Evolutionary conservation across 208 protist genomes (phyloP), one percentile per base, ranked within the genome.

Genomic region (Leishmania major): DNA sequence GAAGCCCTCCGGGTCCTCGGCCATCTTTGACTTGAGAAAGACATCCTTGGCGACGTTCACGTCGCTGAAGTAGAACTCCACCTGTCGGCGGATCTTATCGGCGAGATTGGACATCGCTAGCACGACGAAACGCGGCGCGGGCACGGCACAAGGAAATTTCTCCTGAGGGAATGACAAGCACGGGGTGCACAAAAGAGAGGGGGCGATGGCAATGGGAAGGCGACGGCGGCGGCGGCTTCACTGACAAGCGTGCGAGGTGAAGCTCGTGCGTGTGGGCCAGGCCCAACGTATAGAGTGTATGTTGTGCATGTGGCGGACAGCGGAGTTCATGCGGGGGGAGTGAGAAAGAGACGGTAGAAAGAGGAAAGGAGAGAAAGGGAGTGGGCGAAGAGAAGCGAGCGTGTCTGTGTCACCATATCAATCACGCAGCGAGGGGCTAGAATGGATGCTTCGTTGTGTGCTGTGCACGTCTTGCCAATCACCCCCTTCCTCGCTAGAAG

Each of bases 21-120:
- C 91, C 90, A 98, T 96, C 86, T 97, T 96, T 17, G 87, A 89
- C 84, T 96, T 94, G 45, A 98, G 84, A 77, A 97, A 98, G 31
- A 96, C 89, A 90, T 98, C 95, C 82, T 95, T 94, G 28, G 90
- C 87, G 67, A 98, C 79, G 86, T 98, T 98, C n/a, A 96, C 93
- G 81, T 98, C 93, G 80, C 94, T 94, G 89, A 98, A 98, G 88
- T 98, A 98, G 87, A 97, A 98, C 88, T 97, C 93, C 76, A 98
- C 92, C 85, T 97, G 95, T 15, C 84, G 77, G 72, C 89, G 85
- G 66, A 98, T 87, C 84, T 93, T 91, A 19, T 81, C 78, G 40
- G 87, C 84, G 49, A 83, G 57, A n/a, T 83, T 80, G 51, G 86
- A 81, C 88, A 91, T 91, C 28, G 15, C 74, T 35, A 40, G 22